Percentiles rank a stretch among this genome's conserved stretches.
These are phyloP conservation scores for Ceratobasidium sp. DNA, from an alignment of 1,284 basidiomycete genomes.

Conservation along the genomic window DNA sequence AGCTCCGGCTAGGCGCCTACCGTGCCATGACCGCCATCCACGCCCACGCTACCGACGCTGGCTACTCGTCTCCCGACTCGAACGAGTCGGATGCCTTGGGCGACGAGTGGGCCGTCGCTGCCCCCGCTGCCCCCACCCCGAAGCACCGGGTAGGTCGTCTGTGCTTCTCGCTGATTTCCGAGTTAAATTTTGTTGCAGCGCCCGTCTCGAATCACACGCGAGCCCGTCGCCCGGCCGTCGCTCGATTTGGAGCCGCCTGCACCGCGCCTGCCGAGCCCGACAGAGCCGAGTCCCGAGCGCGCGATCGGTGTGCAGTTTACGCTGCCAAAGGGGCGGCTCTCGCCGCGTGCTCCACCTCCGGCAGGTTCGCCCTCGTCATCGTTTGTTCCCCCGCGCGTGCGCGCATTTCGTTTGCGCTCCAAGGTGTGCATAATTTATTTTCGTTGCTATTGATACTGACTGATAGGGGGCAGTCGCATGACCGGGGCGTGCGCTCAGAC, in stretches of 20 bases:
- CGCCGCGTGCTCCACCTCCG: neutral
- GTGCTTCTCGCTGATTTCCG: neutral
- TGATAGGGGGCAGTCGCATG: neutral
- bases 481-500: conserved; percentile 28
- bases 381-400: conserved; percentile 33
- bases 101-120: conserved; percentile 34
- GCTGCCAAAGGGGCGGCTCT: neutral
- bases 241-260: conserved; percentile 7
- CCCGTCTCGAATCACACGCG: conserved; percentile 10
- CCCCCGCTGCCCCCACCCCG: neutral
- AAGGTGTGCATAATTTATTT: neutral
- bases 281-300: neutral
- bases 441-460: neutral
- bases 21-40: conserved; percentile 29
- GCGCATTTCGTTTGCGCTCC: conserved; percentile 40
- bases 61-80: conserved; percentile 40
- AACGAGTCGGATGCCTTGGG: conserved; percentile 37
- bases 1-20: conserved; percentile 26
- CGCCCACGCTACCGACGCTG: conserved; percentile 23
- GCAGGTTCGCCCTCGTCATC: conserved; percentile 8
- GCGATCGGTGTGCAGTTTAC: conserved; percentile 3
- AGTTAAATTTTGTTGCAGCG: conserved; percentile 14
- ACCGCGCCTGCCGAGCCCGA: conserved; percentile 12
- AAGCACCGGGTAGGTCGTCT: conserved; percentile 24
- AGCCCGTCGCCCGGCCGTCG: conserved; percentile 16